A percentile compares a stretch with the other conserved stretches of the same genome.
Evolutionary conservation across 345 rosid genomes (phyloP).

Genomic region (Eucalyptus erythrocorys): DNA sequence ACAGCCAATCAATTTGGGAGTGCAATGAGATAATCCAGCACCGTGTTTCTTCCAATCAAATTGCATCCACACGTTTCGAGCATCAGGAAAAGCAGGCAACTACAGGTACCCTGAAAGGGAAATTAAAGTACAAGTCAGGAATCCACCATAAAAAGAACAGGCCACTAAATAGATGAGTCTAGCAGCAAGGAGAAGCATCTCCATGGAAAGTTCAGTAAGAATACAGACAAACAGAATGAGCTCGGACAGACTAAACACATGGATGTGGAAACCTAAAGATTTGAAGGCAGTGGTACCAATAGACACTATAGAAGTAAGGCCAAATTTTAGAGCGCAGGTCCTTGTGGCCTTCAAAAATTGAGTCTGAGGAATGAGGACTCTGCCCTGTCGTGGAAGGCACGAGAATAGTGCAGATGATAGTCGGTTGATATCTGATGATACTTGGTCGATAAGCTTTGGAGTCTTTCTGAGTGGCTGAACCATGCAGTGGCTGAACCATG

Average conservation of each 20-base stretch:
- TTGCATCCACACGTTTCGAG: constrained; percentile 9
- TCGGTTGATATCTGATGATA: background rate
- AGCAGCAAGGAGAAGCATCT: background rate
- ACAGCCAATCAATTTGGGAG: constrained; percentile 12
- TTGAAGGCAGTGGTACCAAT: background rate
- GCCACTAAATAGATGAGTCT: background rate
- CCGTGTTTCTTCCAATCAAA: background rate
- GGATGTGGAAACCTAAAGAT: background rate
- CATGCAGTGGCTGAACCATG: too few species aligned
- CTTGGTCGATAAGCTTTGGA: background rate
- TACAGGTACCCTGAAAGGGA: constrained; percentile 12
- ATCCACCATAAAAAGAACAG: background rate
- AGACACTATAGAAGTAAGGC: background rate
- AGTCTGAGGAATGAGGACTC: background rate
- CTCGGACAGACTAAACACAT: background rate
- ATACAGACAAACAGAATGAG: background rate
- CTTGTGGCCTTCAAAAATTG: background rate
- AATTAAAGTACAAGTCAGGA: background rate
- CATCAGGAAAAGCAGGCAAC: background rate
- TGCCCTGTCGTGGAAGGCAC: background rate
- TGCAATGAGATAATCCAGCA: background rate
- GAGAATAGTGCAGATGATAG: background rate
- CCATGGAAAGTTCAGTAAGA: background rate
- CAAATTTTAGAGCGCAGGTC: background rate
- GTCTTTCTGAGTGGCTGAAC: background rate